Evolutionary conservation across 805 yeast species (phyloP), one percentile per base, ranked within the genome.

Genomic region (Yarrowia deformans): DNA sequence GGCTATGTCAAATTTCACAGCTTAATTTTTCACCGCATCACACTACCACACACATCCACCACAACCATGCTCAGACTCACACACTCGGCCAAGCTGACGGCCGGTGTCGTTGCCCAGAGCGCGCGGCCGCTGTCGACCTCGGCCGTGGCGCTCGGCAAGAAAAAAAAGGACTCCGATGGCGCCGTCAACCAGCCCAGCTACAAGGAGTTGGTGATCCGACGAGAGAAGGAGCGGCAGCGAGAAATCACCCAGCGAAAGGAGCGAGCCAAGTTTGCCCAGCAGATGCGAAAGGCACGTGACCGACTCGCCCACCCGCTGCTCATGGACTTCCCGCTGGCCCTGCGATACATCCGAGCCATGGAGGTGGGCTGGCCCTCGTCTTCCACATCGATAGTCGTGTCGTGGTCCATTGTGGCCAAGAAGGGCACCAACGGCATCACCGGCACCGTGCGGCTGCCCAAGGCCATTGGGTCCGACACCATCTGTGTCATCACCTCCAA

Each of bases 281-380:
- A 63, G 39, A 48, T 63, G 68, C 37, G 37, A 13, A 48, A 63
- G 68, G 68, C 68, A 9, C 68, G 68, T 13, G 68, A 49, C 7
- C 68, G 68, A 0, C 68, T 63, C 9, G 7, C 56, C 6, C 68
- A 63, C 32, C 93, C 93, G 1, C 81, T 90, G 68, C 89, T 87
- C 75, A 87, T 90, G 90, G 88, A 86, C 63, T 82, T 92, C 8
- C 85, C 90, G 7, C 78, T 81, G 39, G 97, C 98, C 1, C 78
- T 92, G 77, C 84, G 90, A 74, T 93, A 88, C 75, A 77, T 94
- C 69, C 84, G 97, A 72, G 97, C 98, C 0, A 87, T 93, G 6
- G 97, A 93, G 78, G 96, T 93, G 6, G 98, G 99, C 6, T 87
- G 90, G 75, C 87, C 94, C 2, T 81, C 84, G 5, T 80, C 84